These are phyloP conservation scores for Oehlia diaphana DNA, from an alignment of 192 early-diverging fungal genomes.

Conservation along the genomic window DNA sequence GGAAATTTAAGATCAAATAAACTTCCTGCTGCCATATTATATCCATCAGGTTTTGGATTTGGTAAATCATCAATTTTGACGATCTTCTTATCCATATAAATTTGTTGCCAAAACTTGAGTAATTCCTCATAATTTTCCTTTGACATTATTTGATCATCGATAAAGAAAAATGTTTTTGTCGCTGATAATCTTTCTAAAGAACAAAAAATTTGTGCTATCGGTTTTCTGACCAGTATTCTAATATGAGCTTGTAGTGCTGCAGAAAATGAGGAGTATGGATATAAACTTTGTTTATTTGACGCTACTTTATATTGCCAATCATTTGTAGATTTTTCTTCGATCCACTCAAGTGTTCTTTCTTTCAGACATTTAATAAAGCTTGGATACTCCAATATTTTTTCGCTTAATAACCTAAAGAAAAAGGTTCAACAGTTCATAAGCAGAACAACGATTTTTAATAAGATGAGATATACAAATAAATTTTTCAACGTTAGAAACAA, in stretches of 20 bases:
- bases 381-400: background rate
- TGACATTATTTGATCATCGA: background rate
- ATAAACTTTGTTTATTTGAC: slow-evolving; percentile 13
- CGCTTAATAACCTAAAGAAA: background rate
- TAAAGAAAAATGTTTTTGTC: background rate
- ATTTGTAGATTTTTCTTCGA: background rate
- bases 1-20: slow-evolving; percentile 17
- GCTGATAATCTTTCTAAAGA: slow-evolving; percentile 27
- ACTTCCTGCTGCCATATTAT: background rate
- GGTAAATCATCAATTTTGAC: slow-evolving; percentile 18
- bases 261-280: slow-evolving; percentile 21
- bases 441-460: background rate
- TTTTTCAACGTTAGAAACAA: background rate
- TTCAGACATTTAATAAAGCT: slow-evolving; percentile 10
- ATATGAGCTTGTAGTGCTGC: slow-evolving; percentile 21
- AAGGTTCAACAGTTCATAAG: background rate
- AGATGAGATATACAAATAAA: background rate
- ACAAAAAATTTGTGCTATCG: slow-evolving; percentile 23
- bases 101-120: slow-evolving; percentile 12
- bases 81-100: slow-evolving; percentile 12
- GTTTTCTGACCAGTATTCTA: slow-evolving; percentile 16
- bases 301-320: slow-evolving; percentile 28
- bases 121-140: background rate
- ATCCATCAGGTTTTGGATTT: slow-evolving; percentile 19
- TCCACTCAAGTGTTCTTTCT: slow-evolving; percentile 7